A percentile compares a stretch with the other conserved stretches of the same genome.
These are phyloP conservation scores for Pythium folliculosum DNA, from an alignment of 352 stramenopile species.

Conservation along the genomic window DNA sequence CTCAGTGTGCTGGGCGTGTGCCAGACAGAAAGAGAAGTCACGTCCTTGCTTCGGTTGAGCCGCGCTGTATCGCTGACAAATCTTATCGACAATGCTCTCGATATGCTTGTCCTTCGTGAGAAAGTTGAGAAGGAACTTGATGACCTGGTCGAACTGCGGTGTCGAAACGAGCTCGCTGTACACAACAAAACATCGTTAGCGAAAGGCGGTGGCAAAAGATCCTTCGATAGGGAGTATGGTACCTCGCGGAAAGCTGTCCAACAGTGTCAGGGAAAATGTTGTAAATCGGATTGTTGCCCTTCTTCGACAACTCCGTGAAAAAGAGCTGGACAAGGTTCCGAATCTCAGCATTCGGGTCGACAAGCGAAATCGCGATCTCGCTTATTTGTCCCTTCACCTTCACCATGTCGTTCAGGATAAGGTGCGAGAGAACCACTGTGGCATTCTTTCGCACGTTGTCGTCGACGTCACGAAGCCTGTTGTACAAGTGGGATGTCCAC, in stretches of 20 bases:
- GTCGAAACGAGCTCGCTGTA: slow-evolving; percentile 76
- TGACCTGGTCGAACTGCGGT: slow-evolving; percentile 92
- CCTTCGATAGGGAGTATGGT: background rate
- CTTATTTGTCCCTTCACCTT: slow-evolving; percentile 97
- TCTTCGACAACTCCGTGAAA: slow-evolving; percentile 96
- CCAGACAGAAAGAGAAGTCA: slow-evolving; percentile 95
- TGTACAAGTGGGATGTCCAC: slow-evolving; percentile 97
- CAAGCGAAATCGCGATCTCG: slow-evolving; percentile 95
- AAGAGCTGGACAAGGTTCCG: slow-evolving; percentile 94
- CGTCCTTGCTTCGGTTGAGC: slow-evolving; percentile 72
- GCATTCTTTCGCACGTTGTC: slow-evolving; percentile 94
- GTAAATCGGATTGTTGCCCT: slow-evolving; percentile 98
- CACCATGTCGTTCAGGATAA: slow-evolving; percentile 99
- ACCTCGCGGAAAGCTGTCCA: slow-evolving; percentile 88
- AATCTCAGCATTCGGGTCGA: slow-evolving; percentile 93
- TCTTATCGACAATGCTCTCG: slow-evolving; percentile 89
- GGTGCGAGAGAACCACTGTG: slow-evolving; percentile 97
- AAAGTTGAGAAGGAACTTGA: slow-evolving; percentile 96
- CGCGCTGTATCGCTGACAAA: slow-evolving; percentile 93
- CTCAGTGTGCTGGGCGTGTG: slow-evolving; percentile 92
- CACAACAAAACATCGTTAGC: background rate
- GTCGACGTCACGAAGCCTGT: slow-evolving; percentile 90
- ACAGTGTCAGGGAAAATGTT: slow-evolving; percentile 99
- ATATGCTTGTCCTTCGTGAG: slow-evolving; percentile 96
- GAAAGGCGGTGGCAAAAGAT: background rate